Base-by-base conservation (phyloP, 345 rosid species). In the Dipteronia dyeriana region DNA sequence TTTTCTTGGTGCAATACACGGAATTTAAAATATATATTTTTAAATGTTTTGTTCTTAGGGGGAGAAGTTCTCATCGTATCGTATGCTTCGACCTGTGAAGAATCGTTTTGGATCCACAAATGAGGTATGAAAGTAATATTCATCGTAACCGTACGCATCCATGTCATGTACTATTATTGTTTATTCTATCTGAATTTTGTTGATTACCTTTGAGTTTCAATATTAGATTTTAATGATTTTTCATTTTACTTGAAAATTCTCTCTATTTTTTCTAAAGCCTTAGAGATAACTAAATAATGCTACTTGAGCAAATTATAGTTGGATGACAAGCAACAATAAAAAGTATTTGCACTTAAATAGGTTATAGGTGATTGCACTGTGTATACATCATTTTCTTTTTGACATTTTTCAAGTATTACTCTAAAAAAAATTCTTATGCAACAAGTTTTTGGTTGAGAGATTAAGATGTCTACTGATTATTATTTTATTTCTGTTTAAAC, bases 21-120 rank as follows among this genome's bases (percentile, higher is more conserved):
- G 29, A 65, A 66, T 53, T 14, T 62, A 20, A 45, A 20, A 45
- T 29, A 11, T 69, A 0, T 34, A 4, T 34, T 34, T 31, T 31
- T 60, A 54, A 16, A 19, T 41, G 41, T 71, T 41, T 29, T 56
- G 34, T 49, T 73, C 70, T 73, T 78, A 95, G 98, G 98, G 98
- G 72, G 98, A 95, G 82, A 94, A 93, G 82, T 84, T 78, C 78
- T 88, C 94, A 20, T 75, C 97, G 19, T 91, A 91, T 87, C 97
- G 98, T 71, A 82, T 95, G 86, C 98, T 95, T 85, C 91, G 98
- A 79, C 84, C 98, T 16, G 94, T 90, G 81, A 95, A 95, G 89
- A 95, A 95, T 80, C 97, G 98, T 54, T 95, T 89, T 82, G 98
- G 98, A 63, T 93, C 95, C 67, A 90, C 91, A 2, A 97, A 95